Base-by-base conservation (phyloP, 768 basidiomycete species). In the Mycena epipterygia region DNA sequence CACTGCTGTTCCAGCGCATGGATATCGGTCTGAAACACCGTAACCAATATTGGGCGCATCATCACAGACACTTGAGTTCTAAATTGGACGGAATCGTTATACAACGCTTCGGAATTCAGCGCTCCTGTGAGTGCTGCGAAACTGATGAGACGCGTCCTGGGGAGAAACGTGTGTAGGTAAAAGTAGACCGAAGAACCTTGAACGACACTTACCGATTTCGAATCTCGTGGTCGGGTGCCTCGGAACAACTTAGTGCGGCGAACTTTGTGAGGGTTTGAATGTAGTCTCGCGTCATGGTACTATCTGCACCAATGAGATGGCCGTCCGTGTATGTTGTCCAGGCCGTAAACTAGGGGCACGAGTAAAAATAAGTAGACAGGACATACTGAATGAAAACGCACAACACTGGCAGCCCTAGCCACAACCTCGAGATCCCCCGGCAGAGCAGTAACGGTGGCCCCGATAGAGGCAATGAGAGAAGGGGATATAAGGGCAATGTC, bases 281-380 rank as follows among this genome's bases (percentile, higher is more conserved):
- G 79, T 97, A 97, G 65, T 91, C 87, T 30, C 84, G 83, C 0
- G 94, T 93, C 56, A 95, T 82, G 33, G 77, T 81, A 64, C 88
- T 88, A 76, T 97, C 96, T 16, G 91, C 89, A 30, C 93, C 94
- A 71, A 97, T 90, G 44, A 93, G 84, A 62, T 91, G 90, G 0
- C 95, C 95, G 73, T 97, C 93, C 25, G 96, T 95, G 73, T 91
- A 98, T 19, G 96, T 96, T 23, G 93, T 92, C 93, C 95, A 98
- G 1, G 95, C 92, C 4, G 92, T 94, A 75, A 97, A 95, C 93
- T 96, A 74, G 35, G n/a, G 21, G 3, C 51, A 39, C 69, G 8
- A 49, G 25, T 49, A 2, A 65, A 23, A 25, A 44, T 17, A 30
- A 25, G 33, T 35, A 27, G 33, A 64, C 21, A 61, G 21, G 58